A percentile compares a stretch with the other conserved stretches of the same genome.
These are phyloP conservation scores for Garcileccinum viscosum DNA, from an alignment of 1,284 basidiomycete genomes.

Conservation along the genomic window DNA sequence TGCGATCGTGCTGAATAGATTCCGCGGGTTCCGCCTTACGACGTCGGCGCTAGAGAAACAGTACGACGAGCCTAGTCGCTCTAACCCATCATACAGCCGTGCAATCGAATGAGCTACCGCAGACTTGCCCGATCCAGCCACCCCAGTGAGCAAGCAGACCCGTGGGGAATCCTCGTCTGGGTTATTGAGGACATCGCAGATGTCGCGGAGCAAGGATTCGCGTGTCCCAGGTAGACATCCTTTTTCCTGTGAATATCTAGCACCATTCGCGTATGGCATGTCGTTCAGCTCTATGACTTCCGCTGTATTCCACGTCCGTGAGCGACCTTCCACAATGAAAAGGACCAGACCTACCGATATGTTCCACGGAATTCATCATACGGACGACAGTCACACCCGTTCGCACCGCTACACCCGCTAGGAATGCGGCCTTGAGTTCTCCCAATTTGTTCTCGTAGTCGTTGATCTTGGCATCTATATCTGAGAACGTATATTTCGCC, in stretches of 20 bases:
- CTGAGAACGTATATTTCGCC: background rate
- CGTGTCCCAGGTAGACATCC: background rate
- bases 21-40: too few relatives aligned
- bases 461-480: background rate
- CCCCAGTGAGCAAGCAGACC: too few relatives aligned
- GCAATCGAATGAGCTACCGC: background rate
- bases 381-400: background rate
- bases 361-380: background rate
- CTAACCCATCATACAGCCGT: background rate
- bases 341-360: background rate
- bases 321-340: too few relatives aligned
- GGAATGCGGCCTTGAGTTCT: background rate
- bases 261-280: too few relatives aligned
- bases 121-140: too few relatives aligned
- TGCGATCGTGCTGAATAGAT: too few relatives aligned
- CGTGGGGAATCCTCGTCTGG: too few relatives aligned
- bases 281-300: background rate
- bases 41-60: too few relatives aligned
- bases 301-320: background rate
- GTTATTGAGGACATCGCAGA: too few relatives aligned
- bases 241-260: background rate
- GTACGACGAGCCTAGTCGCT: too few relatives aligned
- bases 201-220: background rate
- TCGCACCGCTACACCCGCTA: background rate
- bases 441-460: background rate